Base-by-base conservation (phyloP, 2,329 filamentous ascomycete species). In the Cercospora nicotianae region DNA sequence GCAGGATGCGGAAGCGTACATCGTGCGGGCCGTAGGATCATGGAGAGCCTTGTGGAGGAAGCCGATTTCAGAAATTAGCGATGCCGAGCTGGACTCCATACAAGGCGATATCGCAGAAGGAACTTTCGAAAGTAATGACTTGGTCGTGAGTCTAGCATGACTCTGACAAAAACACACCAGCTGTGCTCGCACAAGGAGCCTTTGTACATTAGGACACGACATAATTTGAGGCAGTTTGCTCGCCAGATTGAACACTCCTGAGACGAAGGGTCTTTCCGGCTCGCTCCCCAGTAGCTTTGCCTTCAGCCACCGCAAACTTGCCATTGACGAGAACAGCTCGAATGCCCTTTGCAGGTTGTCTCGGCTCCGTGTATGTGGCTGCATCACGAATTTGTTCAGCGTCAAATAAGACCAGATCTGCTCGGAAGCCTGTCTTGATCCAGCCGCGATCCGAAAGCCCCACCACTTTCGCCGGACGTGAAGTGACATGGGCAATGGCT, bases 401-500 rank as follows among this genome's bases (percentile, higher is more conserved):
- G 65, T 75, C 68, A 57, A 75, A 75, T 26, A 76, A 55, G 10
- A 75, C 73, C 20, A 76, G 53, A 70, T 76, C 74, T 31, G 74
- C 74, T 30, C 69, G 63, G 51, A 69, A 75, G 1, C 73, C 74
- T 64, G 72, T 66, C 30, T 65, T 67, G 9, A 75, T 62, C 66
- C 74, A 58, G 3, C 74, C 74, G 6, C 74, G 68, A 69, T 75
- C 73, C 20, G 57, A 58, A 59, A 71, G 30, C 4, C 71, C 53
- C 16, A 76, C 64, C 5, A 75, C 68, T 23, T 60, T 58, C 5
- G 74, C 74, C 2, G 74, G 60, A 20, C 74, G 65, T n/a, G 66
- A 71, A 1, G 74, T 76, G 12, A 75, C n/a, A 67, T 76, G 74
- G 28, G 69, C 69, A 3, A 76, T 70, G 5, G 71, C 74, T 63